phyloP scores from a whole-genome alignment of 1,284 basidiomycete species.

The Wallemia ichthyophaga region DNA sequence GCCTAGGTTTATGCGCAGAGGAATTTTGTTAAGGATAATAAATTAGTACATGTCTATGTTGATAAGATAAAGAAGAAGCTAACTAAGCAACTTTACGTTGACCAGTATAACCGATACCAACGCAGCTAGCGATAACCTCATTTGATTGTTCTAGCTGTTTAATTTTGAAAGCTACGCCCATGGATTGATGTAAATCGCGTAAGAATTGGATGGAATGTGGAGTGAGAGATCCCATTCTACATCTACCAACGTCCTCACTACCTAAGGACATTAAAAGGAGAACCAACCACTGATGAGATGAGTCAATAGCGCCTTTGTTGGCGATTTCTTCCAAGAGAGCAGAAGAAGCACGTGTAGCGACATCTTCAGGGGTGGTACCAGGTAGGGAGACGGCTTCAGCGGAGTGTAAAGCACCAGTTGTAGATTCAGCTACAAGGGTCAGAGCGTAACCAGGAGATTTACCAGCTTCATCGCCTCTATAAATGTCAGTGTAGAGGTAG shows the following conservation, averaged over 20 bases:
- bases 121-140: slow-evolving; percentile 17
- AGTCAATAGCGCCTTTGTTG: slow-evolving; percentile 65
- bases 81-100: not conserved
- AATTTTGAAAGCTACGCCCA: slow-evolving; percentile 32
- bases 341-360: slow-evolving; percentile 49
- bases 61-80: not conserved
- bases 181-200: slow-evolving; percentile 47
- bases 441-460: slow-evolving; percentile 91
- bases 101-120: slow-evolving; percentile 18
- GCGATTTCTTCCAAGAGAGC: slow-evolving; percentile 47
- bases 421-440: slow-evolving; percentile 66
- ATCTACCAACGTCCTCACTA: slow-evolving; percentile 77
- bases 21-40: not conserved
- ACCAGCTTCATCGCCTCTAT: slow-evolving; percentile 87
- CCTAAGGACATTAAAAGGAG: slow-evolving; percentile 76
- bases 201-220: slow-evolving; percentile 60
- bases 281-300: slow-evolving; percentile 62
- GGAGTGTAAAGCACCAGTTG: slow-evolving; percentile 63
- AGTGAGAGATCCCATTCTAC: slow-evolving; percentile 53
- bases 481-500: slow-evolving; percentile 92
- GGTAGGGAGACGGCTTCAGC: slow-evolving; percentile 55
- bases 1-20: too few relatives aligned
- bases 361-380: slow-evolving; percentile 57
- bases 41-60: not conserved
- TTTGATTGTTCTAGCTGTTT: not conserved